Evolutionary conservation across 2,329 filamentous ascomycete species (phyloP).

Genomic region (Paracamarosporium sp.): DNA sequence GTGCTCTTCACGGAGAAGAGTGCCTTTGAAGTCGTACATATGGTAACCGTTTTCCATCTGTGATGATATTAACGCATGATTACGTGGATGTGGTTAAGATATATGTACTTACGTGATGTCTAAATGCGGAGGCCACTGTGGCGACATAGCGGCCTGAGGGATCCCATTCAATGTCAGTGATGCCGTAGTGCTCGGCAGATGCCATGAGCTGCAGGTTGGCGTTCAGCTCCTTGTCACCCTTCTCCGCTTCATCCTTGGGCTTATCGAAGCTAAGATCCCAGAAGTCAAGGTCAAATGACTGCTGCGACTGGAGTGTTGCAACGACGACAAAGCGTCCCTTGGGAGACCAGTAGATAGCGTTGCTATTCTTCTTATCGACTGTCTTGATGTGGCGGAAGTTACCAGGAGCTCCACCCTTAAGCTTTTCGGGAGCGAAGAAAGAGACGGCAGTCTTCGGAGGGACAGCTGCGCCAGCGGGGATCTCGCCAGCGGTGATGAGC

Average conservation of each 20-base stretch:
- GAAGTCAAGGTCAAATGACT: slow-evolving; percentile 96
- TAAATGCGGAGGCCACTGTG: slow-evolving; percentile 93
- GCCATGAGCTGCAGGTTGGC: slow-evolving; percentile 96
- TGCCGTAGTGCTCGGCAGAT: slow-evolving; percentile 92
- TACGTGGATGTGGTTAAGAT: slow-evolving; percentile 49
- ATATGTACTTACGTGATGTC: slow-evolving; percentile 83
- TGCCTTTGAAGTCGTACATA: slow-evolving; percentile 94
- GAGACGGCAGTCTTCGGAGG: slow-evolving; percentile 92
- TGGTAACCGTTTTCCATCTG: slow-evolving; percentile 99
- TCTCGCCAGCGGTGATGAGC: slow-evolving; percentile 92
- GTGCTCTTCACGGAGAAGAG: slow-evolving; percentile 85
- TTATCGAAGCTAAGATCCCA: slow-evolving; percentile 94
- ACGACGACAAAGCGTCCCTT: slow-evolving; percentile 94
- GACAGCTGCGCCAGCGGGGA: slow-evolving; percentile 77
- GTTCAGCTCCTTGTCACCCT: slow-evolving; percentile 90
- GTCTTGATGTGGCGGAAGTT: slow-evolving; percentile 98
- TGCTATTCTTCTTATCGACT: slow-evolving; percentile 98
- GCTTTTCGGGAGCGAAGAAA: slow-evolving; percentile 97
- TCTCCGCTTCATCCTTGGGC: slow-evolving; percentile 79
- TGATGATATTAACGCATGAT: slow-evolving; percentile 19
- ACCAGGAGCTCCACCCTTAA: slow-evolving; percentile 79
- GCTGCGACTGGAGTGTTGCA: slow-evolving; percentile 88
- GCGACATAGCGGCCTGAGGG: slow-evolving; percentile 94
- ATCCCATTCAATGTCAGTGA: slow-evolving; percentile 98
- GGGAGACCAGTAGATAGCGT: slow-evolving; percentile 99